These are phyloP conservation scores for Dioszegia crocea DNA, from an alignment of 768 basidiomycete genomes.

Conservation along the genomic window DNA sequence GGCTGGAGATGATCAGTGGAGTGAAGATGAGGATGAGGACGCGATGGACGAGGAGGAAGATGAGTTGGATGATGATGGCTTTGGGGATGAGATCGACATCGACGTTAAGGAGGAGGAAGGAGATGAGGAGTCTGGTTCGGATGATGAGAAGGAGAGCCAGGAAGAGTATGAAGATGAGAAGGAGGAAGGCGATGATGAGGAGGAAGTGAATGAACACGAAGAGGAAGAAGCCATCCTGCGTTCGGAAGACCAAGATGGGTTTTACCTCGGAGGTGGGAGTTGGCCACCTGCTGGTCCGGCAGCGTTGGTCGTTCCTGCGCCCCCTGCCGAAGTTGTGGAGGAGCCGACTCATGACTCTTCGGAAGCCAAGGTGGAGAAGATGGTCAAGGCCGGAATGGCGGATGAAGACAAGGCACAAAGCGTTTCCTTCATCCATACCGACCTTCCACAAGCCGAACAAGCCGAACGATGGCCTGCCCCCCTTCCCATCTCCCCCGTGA, in stretches of 20 bases:
- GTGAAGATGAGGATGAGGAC: conserved; percentile 4
- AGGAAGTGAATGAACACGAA: conserved; percentile 21
- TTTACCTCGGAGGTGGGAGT: too few relatives aligned
- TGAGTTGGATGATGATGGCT: not conserved
- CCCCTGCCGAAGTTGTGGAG: not conserved
- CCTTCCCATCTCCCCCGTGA: too few relatives aligned
- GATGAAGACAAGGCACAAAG: not conserved
- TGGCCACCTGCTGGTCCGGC: too few relatives aligned
- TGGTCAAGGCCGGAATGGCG: not conserved
- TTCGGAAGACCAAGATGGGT: too few relatives aligned
- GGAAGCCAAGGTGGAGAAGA: not conserved
- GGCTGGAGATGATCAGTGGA: too few relatives aligned
- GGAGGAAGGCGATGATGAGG: conserved; percentile 27
- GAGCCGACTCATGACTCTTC: too few relatives aligned
- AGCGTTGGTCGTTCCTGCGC: too few relatives aligned
- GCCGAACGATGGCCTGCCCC: too few relatives aligned
- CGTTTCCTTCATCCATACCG: too few relatives aligned
- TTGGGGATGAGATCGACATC: not conserved
- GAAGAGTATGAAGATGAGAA: conserved; percentile 8
- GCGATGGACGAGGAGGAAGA: not conserved
- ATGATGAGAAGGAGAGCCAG: not conserved
- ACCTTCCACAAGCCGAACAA: too few relatives aligned
- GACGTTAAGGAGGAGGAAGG: conserved; percentile 3
- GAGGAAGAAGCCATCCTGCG: not conserved
- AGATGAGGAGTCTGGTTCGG: too few relatives aligned